Base-by-base conservation (phyloP, 2,329 filamentous ascomycete species). In the Cladosporium sp. region DNA sequence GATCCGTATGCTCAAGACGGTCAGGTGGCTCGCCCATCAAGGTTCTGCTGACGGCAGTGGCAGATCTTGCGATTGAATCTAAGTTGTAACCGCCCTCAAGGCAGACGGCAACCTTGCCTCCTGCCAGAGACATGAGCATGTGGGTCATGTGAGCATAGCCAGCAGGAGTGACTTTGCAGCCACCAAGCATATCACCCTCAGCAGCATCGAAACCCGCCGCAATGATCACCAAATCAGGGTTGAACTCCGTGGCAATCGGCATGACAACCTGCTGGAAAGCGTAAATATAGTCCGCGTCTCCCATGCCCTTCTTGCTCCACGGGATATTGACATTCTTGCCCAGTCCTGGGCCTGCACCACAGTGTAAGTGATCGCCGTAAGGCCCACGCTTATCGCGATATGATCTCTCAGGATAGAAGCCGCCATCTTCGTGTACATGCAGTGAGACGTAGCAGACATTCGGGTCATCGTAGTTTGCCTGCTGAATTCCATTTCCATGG, bases 81-180 rank as follows among this genome's bases (percentile, higher is more conserved):
- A 98, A 80, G 61, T 97, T 97, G 69, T 98, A 98, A 7, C 93
- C 93, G 18, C 93, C 93, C 68, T 98, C 93, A 2, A 98, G 77
- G 64, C 91, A 96, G 7, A 96, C 92, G 2, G 88, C 87, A 12
- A 98, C 78, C 64, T 91, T 95, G 22, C 93, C 93, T 38, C 84
- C 78, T 0, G 93, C 92, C 16, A 98, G 76, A 2, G 88, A 90
- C 91, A 96, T 97, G 41, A 98, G 80, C 92, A 97, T 96, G 65
- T 96, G 90, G 13, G 93, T 97, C 93, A 98, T 97, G 64, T 98
- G 92, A 12, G 91, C 88, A 65, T 97, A 98, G 64, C 93, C 95
- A 4, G 83, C 72, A 0, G 93, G 93, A 1, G 90, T 86, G 4
- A 98, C 93, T 62, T 89, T 92, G 66, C 93, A 98, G 27, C 87